phyloP scores from a whole-genome alignment of 1,284 basidiomycete genomes.

The Veloporphyrellus conicus region DNA sequence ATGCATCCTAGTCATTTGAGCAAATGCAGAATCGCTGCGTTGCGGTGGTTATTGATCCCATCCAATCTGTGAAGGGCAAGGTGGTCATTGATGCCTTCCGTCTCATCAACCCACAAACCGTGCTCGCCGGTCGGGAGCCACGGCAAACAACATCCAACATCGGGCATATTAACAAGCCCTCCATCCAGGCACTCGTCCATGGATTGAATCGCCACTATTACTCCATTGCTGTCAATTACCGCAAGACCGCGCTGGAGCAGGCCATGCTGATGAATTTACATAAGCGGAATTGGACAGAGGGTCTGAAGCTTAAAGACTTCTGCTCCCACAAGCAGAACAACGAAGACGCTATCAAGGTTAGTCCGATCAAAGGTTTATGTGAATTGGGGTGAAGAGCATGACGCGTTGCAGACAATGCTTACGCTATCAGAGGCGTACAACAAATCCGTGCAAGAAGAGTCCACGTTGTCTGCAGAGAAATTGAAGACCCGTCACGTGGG shows the following conservation, averaged over 20 bases:
- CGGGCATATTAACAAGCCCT: slow-evolving; percentile 97
- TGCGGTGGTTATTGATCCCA: slow-evolving; percentile 97
- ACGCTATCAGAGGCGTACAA: slow-evolving; percentile 87
- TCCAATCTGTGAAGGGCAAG: slow-evolving; percentile 98
- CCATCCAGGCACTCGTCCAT: slow-evolving; percentile 94
- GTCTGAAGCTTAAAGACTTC: slow-evolving; percentile 86
- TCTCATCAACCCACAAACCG: slow-evolving; percentile 83
- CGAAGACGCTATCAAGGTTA: slow-evolving; percentile 87
- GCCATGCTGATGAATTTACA: slow-evolving; percentile 98
- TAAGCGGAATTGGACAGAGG: slow-evolving; percentile 97
- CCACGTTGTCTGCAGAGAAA: slow-evolving; percentile 84
- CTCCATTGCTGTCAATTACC: slow-evolving; percentile 93
- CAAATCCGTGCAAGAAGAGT: slow-evolving; percentile 94
- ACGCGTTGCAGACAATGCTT: slow-evolving; percentile 74
- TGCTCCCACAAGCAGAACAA: slow-evolving; percentile 80
- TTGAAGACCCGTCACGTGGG: slow-evolving; percentile 95
- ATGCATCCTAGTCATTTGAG: slow-evolving; percentile 80
- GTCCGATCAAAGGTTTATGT: slow-evolving; percentile 17
- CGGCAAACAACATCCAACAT: slow-evolving; percentile 98
- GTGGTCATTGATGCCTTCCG: slow-evolving; percentile 99
- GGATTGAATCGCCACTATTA: slow-evolving; percentile 96
- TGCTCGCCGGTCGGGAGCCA: slow-evolving; percentile 89
- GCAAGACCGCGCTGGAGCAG: slow-evolving; percentile 95
- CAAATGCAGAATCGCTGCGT: slow-evolving; percentile 92
- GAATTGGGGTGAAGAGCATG: slow-evolving; percentile 13